Percentiles rank a stretch among this genome's conserved stretches.
Conservation (phyloP, 306 rosid genomes). For the Castanospermum australe region DNA sequence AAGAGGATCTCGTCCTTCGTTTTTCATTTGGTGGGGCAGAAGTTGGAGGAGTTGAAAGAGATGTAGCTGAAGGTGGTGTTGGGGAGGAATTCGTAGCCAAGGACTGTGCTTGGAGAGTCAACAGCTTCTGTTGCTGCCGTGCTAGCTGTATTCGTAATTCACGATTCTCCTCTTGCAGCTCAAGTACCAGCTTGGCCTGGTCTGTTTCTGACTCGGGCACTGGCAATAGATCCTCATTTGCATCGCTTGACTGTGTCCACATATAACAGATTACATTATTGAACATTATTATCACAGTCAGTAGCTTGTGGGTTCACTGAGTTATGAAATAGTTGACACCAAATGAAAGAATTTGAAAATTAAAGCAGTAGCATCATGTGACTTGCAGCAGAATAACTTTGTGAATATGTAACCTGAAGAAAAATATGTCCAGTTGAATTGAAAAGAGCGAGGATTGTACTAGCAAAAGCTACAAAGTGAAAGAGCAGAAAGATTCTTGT, state of each 20-base stretch:
- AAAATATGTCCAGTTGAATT: too few species aligned
- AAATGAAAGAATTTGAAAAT: too few species aligned
- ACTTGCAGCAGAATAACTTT: too few species aligned
- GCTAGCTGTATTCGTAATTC: constrained; percentile 80
- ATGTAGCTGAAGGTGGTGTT: constrained; percentile 71
- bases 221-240: constrained; percentile 51
- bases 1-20: constrained; percentile 60
- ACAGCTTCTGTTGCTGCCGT: constrained; percentile 72
- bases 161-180: constrained; percentile 84
- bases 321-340: too few species aligned
- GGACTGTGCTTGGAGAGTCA: constrained; percentile 68
- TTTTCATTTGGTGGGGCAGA: constrained; percentile 62
- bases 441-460: too few species aligned
- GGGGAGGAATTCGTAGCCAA: constrained; percentile 76
- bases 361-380: too few species aligned
- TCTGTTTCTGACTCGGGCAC: constrained; percentile 68
- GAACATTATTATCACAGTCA: not conserved
- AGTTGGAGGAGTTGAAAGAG: constrained; percentile 70
- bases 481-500: too few species aligned
- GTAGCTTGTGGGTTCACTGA: too few species aligned
- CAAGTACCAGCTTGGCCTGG: constrained; percentile 74
- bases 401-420: too few species aligned
- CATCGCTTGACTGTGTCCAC: constrained; percentile 60
- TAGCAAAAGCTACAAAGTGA: too few species aligned
- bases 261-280: constrained; percentile 12